Percentiles rank a stretch among this genome's conserved stretches.
Evolutionary conservation across 2,329 filamentous ascomycete species (phyloP).

Genomic region (Coniochaeta sp.): DNA sequence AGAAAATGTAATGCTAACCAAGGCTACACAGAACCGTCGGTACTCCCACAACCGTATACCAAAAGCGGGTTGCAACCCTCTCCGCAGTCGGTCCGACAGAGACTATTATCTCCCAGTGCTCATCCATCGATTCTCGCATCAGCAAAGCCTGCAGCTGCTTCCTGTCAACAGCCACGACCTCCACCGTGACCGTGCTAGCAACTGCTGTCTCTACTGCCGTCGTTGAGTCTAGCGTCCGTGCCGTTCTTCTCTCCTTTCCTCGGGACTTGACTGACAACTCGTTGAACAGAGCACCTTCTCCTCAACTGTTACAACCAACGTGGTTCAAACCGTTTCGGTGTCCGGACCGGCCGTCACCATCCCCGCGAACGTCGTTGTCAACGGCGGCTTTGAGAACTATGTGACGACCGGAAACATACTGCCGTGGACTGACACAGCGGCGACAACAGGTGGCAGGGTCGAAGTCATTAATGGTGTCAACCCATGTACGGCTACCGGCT

Average conservation of each 20-base stretch:
- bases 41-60: slow-evolving; percentile 45
- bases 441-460: slow-evolving; percentile 6
- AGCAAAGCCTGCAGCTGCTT: slow-evolving; percentile 14
- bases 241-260: background rate
- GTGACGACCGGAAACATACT: slow-evolving; percentile 5
- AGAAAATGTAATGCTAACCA: background rate
- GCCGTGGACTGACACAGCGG: slow-evolving; percentile 6
- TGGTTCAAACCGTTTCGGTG: slow-evolving; percentile 6
- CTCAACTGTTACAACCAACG: slow-evolving; percentile 5
- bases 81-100: slow-evolving; percentile 3
- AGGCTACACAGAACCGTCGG: background rate
- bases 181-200: slow-evolving; percentile 8
- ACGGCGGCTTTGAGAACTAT: slow-evolving; percentile 11
- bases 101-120: slow-evolving; percentile 7
- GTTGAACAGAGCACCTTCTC: background rate
- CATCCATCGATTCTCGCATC: slow-evolving; percentile 5
- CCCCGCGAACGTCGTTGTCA: slow-evolving; percentile 7
- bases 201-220: slow-evolving; percentile 6
- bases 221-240: slow-evolving; percentile 3
- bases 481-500: background rate
- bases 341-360: slow-evolving; percentile 5
- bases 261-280: background rate
- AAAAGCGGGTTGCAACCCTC: slow-evolving; percentile 12
- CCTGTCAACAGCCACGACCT: slow-evolving; percentile 11
- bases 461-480: slow-evolving; percentile 8